Evolutionary conservation across 352 stramenopile species (phyloP), one percentile per base, ranked within the genome.

Genomic region (Pythium aquatile): DNA sequence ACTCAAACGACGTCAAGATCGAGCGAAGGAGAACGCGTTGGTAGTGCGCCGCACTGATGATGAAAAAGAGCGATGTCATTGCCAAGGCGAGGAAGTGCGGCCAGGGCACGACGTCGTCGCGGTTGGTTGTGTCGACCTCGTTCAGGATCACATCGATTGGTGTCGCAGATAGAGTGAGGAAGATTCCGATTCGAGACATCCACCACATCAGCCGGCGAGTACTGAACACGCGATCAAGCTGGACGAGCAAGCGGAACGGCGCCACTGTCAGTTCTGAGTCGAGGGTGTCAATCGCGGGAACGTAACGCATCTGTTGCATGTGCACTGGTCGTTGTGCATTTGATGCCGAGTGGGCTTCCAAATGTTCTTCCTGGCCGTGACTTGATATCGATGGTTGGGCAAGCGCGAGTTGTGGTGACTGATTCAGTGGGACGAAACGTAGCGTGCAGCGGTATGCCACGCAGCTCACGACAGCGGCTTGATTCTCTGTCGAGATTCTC

Each of bases 1-100:
- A 69, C 20, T 65, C 55, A 14, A 72, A 72, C 11, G 48, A 69
- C 9, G 55, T 69, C 20, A 53, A 24, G 26, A 72, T 54, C 6
- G 61, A 40, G 0, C 17, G 0, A 3, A 57, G 13, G 28, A 66
- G 16, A 3, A 11, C 42, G 5, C 64, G 51, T 14, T 70, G 64
- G 16, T 48, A 61, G 9, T 59, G 58, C 13, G 55, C 40, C 5
- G 35, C 26, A n/a, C 32, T 39, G 33, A 47, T n/a, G 17, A 46
- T 2, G n/a, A 33, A 59, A 24, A 48, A 59, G n/a, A 5, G 10
- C 9, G 32, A 30, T 6, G 53, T 59, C 8, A 16, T 14, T 37
- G 8, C 29, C 17, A 59, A 8, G 17, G 39, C 39, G 16, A 47
- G 39, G 24, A 47, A 47, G 39, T 47, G 39, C 39, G 3, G 39